Evolutionary conservation across 2,329 filamentous ascomycete genomes (phyloP), one percentile per base, ranked within the genome.

Genomic region (Helminthosporium solani): DNA sequence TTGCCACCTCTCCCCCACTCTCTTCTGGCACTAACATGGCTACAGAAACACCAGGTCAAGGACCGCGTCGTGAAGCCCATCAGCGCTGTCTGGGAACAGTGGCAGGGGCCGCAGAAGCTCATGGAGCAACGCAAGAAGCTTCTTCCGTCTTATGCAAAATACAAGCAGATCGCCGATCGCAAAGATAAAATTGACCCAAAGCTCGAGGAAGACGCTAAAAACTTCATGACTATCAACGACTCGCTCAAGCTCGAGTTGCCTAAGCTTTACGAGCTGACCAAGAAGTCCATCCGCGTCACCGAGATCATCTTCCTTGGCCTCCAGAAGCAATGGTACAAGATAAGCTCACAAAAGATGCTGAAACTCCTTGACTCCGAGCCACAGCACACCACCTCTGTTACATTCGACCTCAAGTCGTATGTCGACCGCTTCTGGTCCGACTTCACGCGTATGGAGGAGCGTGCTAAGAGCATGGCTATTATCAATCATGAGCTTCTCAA

Each of bases 81-180:
- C 68, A 81, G 88, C 56, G 80, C 82, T 36, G 79, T 91, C 23
- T 87, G 94, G 66, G 85, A 87, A 61, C 78, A 89, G 7, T 91
- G 95, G 61, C 85, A 87, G 42, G 87, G 88, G 28, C 90, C 92
- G 2, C 88, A 90, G 39, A 81, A 90, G 48, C 86, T 94, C 3
- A 96, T 97, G 83, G 88, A 90, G 65, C 96, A 97, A 74, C 87
- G 94, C 19, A 86, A 91, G 58, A 97, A 97, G 75, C 86, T 89
- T n/a, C 81, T 95, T 12, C 75, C 92, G 14, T 90, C 96, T 64
- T 97, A 88, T 68, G 89, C 92, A 54, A 87, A 87, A 57, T 89
- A 83, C 57, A 85, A 88, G 61, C 82, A 87, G 56, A 78, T 91
- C 47, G 86, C 87, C 62, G 87, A 90, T 35, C 79, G 83, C 27